Base-by-base conservation (phyloP, 805 yeast species). In the Lipomyces oligophaga region DNA sequence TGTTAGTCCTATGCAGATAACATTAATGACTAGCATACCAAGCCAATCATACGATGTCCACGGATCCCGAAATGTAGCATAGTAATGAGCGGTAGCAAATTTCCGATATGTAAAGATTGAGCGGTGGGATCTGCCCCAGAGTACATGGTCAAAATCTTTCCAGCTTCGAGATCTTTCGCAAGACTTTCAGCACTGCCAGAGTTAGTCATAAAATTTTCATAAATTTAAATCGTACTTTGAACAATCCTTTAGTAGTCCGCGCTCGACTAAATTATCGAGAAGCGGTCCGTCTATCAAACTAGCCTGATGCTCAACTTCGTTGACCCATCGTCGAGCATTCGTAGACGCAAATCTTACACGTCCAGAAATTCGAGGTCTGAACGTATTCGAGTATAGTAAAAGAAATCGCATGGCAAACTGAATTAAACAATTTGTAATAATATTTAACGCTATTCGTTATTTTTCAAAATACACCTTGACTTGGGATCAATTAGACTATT, bases 51-150 rank as follows among this genome's bases (percentile, higher is more conserved):
- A 50, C 77, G 76, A 22, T 51, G 96, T 1, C 98, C 98, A 27
- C 93, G 70, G 26, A 88, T 66, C 52, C 79, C 79, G 64, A 88
- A 88, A 65, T 93, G 96, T 35, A 93, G 68, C 36, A 90, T 67
- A 1, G 86, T 78, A 81, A 93, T 78, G 54, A 93, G 66, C 0
- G 98, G 98, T 26, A 93, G 70, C 42, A 93, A 67, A 59, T 93
- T 93, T 2, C 98, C 98, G 55, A 93, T 67, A 67, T 93, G 98
- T 13, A 93, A 69, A 0, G 97, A 88, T 38, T 63, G 70, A 1
- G 97, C 97, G 0, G 96, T 81, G 1, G 98, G 98, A 62, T 93
- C 98, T 0, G 96, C 97, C 8, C 98, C 98, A 64, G 95, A 83
- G 65, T 90, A 90, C 5, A 87, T 65, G 4, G 49, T 15, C 8